These are phyloP conservation scores for Ceratobasidium papillatum DNA, from an alignment of 1,284 basidiomycete genomes.

Conservation along the genomic window DNA sequence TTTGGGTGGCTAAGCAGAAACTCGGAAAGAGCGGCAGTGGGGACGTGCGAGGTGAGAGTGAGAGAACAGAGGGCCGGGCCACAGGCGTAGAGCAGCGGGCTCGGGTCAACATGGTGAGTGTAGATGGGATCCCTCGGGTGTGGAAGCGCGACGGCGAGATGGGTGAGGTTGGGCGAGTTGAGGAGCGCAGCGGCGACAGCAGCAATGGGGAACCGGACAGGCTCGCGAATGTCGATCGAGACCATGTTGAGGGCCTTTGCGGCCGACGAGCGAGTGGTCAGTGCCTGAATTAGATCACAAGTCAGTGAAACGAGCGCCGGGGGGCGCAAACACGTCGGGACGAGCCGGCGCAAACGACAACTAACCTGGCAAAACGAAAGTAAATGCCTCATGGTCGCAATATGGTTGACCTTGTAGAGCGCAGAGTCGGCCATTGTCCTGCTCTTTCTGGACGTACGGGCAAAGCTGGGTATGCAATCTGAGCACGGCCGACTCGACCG, in stretches of 20 bases:
- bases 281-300: not conserved
- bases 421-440: slow-evolving; percentile 15
- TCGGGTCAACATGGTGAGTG: slow-evolving; percentile 13
- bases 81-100: slow-evolving; percentile 29
- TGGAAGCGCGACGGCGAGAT: slow-evolving; percentile 17
- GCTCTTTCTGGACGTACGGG: slow-evolving; percentile 17
- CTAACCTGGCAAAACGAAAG: slow-evolving; percentile 35
- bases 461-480: slow-evolving; percentile 11
- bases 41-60: slow-evolving; percentile 13
- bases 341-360: not conserved
- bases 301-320: slow-evolving; percentile 6
- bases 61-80: slow-evolving; percentile 18
- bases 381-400: slow-evolving; percentile 27
- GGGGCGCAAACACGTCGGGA: not conserved
- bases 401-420: slow-evolving; percentile 35
- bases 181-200: slow-evolving; percentile 29
- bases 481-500: not conserved
- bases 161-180: slow-evolving; percentile 27
- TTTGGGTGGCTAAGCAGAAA: slow-evolving; percentile 32
- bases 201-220: not conserved
- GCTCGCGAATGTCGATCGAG: slow-evolving; percentile 37
- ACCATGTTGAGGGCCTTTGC: slow-evolving; percentile 37
- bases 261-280: slow-evolving; percentile 20
- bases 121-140: not conserved
- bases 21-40: slow-evolving; percentile 23